These are phyloP conservation scores for Porcisia hertigi DNA, from an alignment of 208 protist species.

Conservation along the genomic window DNA sequence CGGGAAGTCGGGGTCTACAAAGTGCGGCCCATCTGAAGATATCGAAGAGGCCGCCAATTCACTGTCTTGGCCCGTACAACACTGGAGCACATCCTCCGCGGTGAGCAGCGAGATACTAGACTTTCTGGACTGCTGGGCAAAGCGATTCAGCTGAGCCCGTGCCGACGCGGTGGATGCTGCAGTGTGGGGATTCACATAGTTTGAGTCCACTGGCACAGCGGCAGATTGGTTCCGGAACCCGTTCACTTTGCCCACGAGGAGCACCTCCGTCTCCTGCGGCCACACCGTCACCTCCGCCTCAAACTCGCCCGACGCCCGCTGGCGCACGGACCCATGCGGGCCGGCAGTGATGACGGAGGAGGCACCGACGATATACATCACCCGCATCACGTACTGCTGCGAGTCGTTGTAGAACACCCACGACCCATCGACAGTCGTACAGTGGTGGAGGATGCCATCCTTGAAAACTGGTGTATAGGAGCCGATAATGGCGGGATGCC, in stretches of 20 bases:
- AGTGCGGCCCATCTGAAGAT: conserved; percentile 25
- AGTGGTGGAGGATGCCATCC: conserved; percentile 48
- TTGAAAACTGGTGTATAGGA: conserved; percentile 32
- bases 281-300: conserved; percentile 36
- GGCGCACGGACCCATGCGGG: conserved; percentile 17
- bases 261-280: conserved; percentile 54
- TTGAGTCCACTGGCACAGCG: conserved; percentile 26
- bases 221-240: conserved; percentile 35
- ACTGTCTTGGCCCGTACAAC: neutral
- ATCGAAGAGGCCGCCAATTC: conserved; percentile 16
- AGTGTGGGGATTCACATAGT: conserved; percentile 33
- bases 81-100: conserved; percentile 26
- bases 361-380: conserved; percentile 46
- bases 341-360: conserved; percentile 32
- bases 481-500: conserved; percentile 15
- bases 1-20: conserved; percentile 49
- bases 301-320: conserved; percentile 23
- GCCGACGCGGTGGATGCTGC: conserved; percentile 32
- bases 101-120: conserved; percentile 17
- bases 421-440: conserved; percentile 34
- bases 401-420: conserved; percentile 86
- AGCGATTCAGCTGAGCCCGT: conserved; percentile 24
- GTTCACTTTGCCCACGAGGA: conserved; percentile 45
- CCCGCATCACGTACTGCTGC: conserved; percentile 55
- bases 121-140: conserved; percentile 25